phyloP scores from a whole-genome alignment of 1,284 basidiomycete genomes.

The Tilletia setariae region DNA sequence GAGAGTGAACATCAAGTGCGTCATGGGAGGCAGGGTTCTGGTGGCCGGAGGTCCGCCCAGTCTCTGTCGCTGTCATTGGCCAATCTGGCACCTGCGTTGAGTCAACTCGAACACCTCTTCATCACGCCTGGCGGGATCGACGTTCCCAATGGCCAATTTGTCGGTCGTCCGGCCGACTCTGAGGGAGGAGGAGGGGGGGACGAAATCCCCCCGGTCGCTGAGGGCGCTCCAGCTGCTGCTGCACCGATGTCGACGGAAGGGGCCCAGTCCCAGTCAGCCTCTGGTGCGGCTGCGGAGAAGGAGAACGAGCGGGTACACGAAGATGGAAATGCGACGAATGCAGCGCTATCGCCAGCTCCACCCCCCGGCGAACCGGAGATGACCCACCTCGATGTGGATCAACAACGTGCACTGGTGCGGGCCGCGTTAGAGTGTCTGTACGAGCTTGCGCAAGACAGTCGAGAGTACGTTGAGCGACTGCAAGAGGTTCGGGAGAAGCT shows the following conservation, averaged over 20 bases:
- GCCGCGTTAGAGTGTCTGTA: constrained; percentile 44
- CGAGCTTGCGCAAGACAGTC: constrained; percentile 58
- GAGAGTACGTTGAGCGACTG: constrained; percentile 59
- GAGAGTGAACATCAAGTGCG: too few relatives aligned
- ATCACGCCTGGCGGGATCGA: constrained; percentile 46
- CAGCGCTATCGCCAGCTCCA: not conserved
- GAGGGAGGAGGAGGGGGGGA: constrained; percentile 2
- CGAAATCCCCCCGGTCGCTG: not conserved
- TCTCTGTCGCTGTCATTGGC: constrained; percentile 14
- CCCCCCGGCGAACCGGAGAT: not conserved
- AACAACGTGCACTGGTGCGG: constrained; percentile 48
- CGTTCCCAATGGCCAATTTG: constrained; percentile 23
- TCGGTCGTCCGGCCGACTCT: not conserved
- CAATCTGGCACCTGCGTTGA: constrained; percentile 39
- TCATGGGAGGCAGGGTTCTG: too few relatives aligned
- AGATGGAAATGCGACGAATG: not conserved
- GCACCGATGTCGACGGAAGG: not conserved
- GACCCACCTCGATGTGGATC: not conserved
- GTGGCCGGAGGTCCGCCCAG: too few relatives aligned
- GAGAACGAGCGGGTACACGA: too few relatives aligned
- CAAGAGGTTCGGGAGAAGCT: constrained; percentile 59
- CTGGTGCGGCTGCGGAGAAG: not conserved
- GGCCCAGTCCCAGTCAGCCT: not conserved
- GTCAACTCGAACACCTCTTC: constrained; percentile 47
- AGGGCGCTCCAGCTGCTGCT: not conserved